Conservation (phyloP, 1,284 basidiomycete species). For the Laetiporus sulphureus region DNA sequence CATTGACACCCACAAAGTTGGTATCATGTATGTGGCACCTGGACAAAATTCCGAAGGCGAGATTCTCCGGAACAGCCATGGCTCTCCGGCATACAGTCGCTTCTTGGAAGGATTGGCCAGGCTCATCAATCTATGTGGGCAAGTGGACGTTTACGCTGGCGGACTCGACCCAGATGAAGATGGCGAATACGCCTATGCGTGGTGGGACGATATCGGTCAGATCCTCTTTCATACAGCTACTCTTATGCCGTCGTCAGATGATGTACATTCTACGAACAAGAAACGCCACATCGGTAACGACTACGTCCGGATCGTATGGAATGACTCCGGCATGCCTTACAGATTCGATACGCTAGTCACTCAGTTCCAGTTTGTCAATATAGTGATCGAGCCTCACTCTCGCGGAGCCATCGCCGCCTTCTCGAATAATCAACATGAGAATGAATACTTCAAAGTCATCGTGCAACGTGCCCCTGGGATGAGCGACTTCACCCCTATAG, state of each 20-base stretch:
- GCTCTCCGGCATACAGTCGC: constrained; percentile 90
- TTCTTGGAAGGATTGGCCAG: constrained; percentile 89
- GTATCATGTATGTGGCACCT: constrained; percentile 93
- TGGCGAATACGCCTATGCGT: constrained; percentile 93
- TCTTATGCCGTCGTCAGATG: constrained; percentile 84
- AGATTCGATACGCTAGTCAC: constrained; percentile 88
- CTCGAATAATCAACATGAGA: constrained; percentile 73
- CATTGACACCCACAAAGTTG: constrained; percentile 97
- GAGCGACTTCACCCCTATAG: constrained; percentile 87
- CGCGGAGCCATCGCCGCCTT: constrained; percentile 76
- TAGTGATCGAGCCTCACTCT: constrained; percentile 93
- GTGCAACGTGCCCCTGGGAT: constrained; percentile 83
- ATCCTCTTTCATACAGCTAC: constrained; percentile 95
- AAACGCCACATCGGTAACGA: constrained; percentile 95
- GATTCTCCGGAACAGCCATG: constrained; percentile 87
- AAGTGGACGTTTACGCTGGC: constrained; percentile 91
- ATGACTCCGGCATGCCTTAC: constrained; percentile 87
- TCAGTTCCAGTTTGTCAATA: constrained; percentile 96
- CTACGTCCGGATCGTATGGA: constrained; percentile 94
- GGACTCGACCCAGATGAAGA: constrained; percentile 87
- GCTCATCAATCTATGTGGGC: constrained; percentile 86
- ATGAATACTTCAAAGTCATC: constrained; percentile 89
- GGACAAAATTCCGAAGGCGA: constrained; percentile 83
- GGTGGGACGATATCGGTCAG: constrained; percentile 98
- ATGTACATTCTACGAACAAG: constrained; percentile 75